Evolutionary conservation across 1,284 basidiomycete species (phyloP).

Genomic region (Cryptococcus floricola): DNA sequence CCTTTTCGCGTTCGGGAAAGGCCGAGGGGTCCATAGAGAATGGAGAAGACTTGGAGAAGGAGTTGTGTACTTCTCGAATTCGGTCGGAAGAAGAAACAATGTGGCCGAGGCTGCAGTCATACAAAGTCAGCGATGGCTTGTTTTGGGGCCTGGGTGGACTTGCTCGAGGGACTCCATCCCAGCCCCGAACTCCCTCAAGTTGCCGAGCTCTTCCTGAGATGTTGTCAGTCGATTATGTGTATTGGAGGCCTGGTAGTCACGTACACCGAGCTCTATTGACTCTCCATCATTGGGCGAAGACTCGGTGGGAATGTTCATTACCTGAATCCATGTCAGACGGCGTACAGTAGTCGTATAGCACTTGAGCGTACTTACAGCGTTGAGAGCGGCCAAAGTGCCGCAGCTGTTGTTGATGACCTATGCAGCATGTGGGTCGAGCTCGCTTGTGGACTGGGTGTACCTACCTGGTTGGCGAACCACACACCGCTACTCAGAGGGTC

Average conservation of each 20-base stretch:
- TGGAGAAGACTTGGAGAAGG: slow-evolving; percentile 71
- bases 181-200: slow-evolving; percentile 70
- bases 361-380: slow-evolving; percentile 55
- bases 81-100: slow-evolving; percentile 81
- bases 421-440: background rate
- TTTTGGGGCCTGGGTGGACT: slow-evolving; percentile 9
- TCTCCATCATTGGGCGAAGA: slow-evolving; percentile 35
- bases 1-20: slow-evolving; percentile 58
- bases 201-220: slow-evolving; percentile 58
- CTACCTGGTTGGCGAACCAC: slow-evolving; percentile 78
- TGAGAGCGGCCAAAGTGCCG: slow-evolving; percentile 85
- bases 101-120: slow-evolving; percentile 63
- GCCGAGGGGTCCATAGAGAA: slow-evolving; percentile 68
- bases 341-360: background rate
- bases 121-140: background rate
- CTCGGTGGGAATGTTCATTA: slow-evolving; percentile 70
- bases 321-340: slow-evolving; percentile 18
- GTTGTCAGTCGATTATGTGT: background rate
- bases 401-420: slow-evolving; percentile 87
- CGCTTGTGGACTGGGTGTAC: slow-evolving; percentile 3
- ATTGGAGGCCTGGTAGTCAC: slow-evolving; percentile 3
- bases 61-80: slow-evolving; percentile 79
- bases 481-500: slow-evolving; percentile 69
- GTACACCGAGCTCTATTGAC: slow-evolving; percentile 57
- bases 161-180: slow-evolving; percentile 73